A percentile compares a stretch with the other conserved stretches of the same genome.
Conservation (phyloP, 2,329 filamentous ascomycete species). For the Colletotrichum camelliae region DNA sequence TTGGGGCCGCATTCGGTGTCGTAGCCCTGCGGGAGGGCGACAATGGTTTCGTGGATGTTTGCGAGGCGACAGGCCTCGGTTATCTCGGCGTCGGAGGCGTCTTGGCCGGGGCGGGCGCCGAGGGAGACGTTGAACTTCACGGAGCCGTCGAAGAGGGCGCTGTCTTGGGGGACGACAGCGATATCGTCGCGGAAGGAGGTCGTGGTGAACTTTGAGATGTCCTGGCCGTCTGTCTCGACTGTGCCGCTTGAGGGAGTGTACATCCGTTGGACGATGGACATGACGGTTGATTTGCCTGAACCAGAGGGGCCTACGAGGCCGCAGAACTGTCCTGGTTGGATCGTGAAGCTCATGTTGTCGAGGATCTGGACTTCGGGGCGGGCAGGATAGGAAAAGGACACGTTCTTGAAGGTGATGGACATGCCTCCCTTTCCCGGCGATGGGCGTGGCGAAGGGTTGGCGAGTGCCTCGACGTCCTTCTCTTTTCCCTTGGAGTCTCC, state of each 20-base stretch:
- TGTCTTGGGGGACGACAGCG: constrained; percentile 44
- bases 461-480: constrained; percentile 44
- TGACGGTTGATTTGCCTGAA: constrained; percentile 71
- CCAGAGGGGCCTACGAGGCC: constrained; percentile 71
- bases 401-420: constrained; percentile 60
- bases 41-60: constrained; percentile 65
- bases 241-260: constrained; percentile 47
- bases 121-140: constrained; percentile 45
- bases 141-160: constrained; percentile 45
- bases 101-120: constrained; percentile 47
- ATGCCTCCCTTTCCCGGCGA: constrained; percentile 37
- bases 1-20: constrained; percentile 64
- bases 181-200: constrained; percentile 44
- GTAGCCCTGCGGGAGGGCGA: constrained; percentile 59
- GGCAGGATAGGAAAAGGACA: constrained; percentile 71
- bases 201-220: constrained; percentile 45
- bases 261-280: constrained; percentile 59
- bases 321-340: constrained; percentile 64
- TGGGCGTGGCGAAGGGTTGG: constrained; percentile 29
- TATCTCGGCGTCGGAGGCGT: constrained; percentile 54
- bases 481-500: constrained; percentile 25
- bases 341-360: constrained; percentile 58
- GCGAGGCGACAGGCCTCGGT: constrained; percentile 61
- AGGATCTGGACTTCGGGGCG: constrained; percentile 64
- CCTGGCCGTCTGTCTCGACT: constrained; percentile 49